phyloP scores from a whole-genome alignment of 2,329 filamentous ascomycete genomes.

The Ascochyta viciae-villosae region DNA sequence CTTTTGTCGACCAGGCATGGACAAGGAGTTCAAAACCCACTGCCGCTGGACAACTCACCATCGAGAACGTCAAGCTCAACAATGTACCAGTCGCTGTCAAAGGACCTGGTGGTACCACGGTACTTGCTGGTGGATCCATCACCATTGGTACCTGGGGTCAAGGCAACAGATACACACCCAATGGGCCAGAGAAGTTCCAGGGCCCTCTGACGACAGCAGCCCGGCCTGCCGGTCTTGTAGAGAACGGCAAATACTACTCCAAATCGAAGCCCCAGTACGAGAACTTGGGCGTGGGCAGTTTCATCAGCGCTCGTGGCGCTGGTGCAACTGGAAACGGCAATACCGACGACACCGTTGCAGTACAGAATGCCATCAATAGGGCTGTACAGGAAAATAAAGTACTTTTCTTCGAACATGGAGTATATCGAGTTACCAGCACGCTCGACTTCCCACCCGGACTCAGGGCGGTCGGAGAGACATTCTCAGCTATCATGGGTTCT shows the following conservation, averaged over 20 bases:
- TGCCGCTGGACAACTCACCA: constrained; percentile 59
- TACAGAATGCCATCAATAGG: constrained; percentile 76
- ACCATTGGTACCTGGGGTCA: constrained; percentile 48
- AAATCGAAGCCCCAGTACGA: constrained; percentile 60
- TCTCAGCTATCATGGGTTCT: constrained; percentile 82
- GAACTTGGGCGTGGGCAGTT: constrained; percentile 63
- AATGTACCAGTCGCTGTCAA: constrained; percentile 45
- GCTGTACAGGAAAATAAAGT: constrained; percentile 62
- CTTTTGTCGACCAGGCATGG: constrained; percentile 59
- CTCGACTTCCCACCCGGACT: constrained; percentile 71
- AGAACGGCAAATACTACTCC: constrained; percentile 57
- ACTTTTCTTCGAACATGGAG: constrained; percentile 66
- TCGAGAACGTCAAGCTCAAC: constrained; percentile 60
- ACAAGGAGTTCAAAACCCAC: constrained; percentile 47
- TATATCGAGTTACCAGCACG: constrained; percentile 64
- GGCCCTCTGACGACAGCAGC: constrained; percentile 55
- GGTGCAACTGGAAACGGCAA: constrained; percentile 78
- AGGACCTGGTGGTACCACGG: constrained; percentile 33
- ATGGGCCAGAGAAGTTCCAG: constrained; percentile 56
- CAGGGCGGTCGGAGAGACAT: constrained; percentile 84
- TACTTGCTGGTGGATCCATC: constrained; percentile 43
- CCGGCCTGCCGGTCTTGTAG: constrained; percentile 57
- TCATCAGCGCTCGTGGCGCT: constrained; percentile 60
- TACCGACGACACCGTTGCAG: constrained; percentile 81
- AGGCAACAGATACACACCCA: constrained; percentile 45